Evolutionary conservation across 768 basidiomycete genomes (phyloP).

Genomic region (Sarcodon sp.): DNA sequence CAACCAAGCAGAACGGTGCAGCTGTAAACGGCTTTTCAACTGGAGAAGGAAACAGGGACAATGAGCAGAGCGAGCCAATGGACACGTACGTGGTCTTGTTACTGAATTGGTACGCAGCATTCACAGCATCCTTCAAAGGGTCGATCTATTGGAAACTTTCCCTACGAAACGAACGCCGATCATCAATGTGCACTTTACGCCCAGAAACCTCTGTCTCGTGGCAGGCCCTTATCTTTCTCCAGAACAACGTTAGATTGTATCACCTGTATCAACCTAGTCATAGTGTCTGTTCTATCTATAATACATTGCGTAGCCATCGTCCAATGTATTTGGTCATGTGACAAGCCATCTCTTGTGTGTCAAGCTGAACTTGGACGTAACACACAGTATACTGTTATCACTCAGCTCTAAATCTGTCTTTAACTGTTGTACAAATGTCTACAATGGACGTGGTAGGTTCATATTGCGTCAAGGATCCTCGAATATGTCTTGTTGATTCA

Average conservation of each 20-base stretch:
- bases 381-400: no score
- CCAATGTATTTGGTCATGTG: no score
- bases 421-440: no score
- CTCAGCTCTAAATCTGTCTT: no score
- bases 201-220: conserved; percentile 86
- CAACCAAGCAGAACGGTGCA: conserved; percentile 44
- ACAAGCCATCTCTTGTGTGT: no score
- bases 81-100: conserved; percentile 51
- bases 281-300: background rate
- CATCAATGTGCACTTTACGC: conserved; percentile 85
- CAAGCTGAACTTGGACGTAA: no score
- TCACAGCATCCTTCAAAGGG: conserved; percentile 8
- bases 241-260: conserved; percentile 30
- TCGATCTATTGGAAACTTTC: conserved; percentile 81
- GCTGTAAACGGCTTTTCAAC: conserved; percentile 19
- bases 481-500: no score
- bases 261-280: conserved; percentile 1
- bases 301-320: no score
- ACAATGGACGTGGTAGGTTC: no score
- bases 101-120: background rate
- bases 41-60: conserved; percentile 8
- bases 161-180: conserved; percentile 95
- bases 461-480: no score
- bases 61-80: conserved; percentile 32
- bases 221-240: conserved; percentile 63